Evolutionary conservation across 106 monocot species (phyloP).

Genomic region (Allium sativum): DNA sequence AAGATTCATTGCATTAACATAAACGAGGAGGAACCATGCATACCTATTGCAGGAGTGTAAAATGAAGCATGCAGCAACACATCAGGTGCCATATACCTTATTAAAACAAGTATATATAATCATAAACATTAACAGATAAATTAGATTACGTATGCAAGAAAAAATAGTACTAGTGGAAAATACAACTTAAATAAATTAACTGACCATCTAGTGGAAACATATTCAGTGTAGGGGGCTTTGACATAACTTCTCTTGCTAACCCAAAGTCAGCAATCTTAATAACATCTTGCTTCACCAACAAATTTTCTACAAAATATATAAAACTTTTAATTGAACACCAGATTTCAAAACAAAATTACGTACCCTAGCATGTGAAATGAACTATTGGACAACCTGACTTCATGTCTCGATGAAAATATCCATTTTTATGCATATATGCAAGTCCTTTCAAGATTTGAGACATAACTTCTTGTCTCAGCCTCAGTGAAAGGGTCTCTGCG

Average conservation of each 20-base stretch:
- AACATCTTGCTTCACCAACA: slow-evolving; percentile 53
- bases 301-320: too few species aligned
- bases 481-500: slow-evolving; percentile 55
- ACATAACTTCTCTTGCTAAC: slow-evolving; percentile 78
- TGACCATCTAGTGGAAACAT: slow-evolving; percentile 97
- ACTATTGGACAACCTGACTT: too few species aligned
- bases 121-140: background rate
- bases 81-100: slow-evolving; percentile 94
- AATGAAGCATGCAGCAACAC: slow-evolving; percentile 57
- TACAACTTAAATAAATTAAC: slow-evolving; percentile 3
- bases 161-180: background rate
- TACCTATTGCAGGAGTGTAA: slow-evolving; percentile 85
- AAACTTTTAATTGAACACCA: too few species aligned
- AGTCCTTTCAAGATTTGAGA: slow-evolving; percentile 92
- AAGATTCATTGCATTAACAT: too few species aligned
- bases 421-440: slow-evolving; percentile 73
- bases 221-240: slow-evolving; percentile 84
- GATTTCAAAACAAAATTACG: too few species aligned
- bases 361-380: too few species aligned
- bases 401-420: slow-evolving; percentile 91
- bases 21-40: background rate
- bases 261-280: slow-evolving; percentile 95
- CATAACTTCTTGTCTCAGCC: slow-evolving; percentile 61
- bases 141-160: background rate
- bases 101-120: slow-evolving; percentile 4